phyloP scores from a whole-genome alignment of 2,329 filamentous ascomycete species.

The Trichoderma sp. region DNA sequence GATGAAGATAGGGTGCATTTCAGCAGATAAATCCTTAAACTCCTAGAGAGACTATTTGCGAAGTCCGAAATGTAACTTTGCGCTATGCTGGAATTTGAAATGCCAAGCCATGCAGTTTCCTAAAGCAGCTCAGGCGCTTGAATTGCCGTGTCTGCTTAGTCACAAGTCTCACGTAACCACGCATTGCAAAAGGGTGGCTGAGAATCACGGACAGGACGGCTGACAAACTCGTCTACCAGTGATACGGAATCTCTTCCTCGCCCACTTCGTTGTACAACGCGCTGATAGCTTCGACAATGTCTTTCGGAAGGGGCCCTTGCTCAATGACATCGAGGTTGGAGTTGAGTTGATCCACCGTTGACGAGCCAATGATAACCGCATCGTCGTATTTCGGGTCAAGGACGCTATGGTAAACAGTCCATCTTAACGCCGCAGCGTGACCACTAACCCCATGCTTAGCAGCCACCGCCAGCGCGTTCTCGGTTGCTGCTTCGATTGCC shows the following conservation, averaged over 20 bases:
- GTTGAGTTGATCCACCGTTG: slow-evolving; percentile 53
- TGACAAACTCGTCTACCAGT: background rate
- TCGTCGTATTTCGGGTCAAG: slow-evolving; percentile 50
- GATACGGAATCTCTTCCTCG: slow-evolving; percentile 10
- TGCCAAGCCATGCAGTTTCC: slow-evolving; percentile 25
- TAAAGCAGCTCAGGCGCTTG: background rate
- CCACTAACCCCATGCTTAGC: slow-evolving; percentile 43
- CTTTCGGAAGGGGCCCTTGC: slow-evolving; percentile 69
- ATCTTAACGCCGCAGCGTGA: slow-evolving; percentile 55
- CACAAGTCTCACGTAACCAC: background rate
- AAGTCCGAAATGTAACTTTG: background rate
- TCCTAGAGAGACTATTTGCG: background rate
- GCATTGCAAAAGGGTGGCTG: too few relatives aligned
- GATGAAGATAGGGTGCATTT: background rate
- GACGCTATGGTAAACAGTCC: slow-evolving; percentile 67
- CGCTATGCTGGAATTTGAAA: background rate
- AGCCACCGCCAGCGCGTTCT: slow-evolving; percentile 6
- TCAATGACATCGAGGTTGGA: slow-evolving; percentile 54
- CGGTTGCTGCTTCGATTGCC: slow-evolving; percentile 6
- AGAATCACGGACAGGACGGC: background rate
- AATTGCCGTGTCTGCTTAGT: background rate
- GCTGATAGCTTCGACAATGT: slow-evolving; percentile 51
- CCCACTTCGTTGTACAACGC: slow-evolving; percentile 3
- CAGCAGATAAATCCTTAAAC: slow-evolving; percentile 13
- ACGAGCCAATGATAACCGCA: slow-evolving; percentile 56